A percentile compares a stretch with the other conserved stretches of the same genome.
These are phyloP conservation scores for Saccharomyces hybrid DNA, from an alignment of 1,139 yeast genomes.

Conservation along the genomic window DNA sequence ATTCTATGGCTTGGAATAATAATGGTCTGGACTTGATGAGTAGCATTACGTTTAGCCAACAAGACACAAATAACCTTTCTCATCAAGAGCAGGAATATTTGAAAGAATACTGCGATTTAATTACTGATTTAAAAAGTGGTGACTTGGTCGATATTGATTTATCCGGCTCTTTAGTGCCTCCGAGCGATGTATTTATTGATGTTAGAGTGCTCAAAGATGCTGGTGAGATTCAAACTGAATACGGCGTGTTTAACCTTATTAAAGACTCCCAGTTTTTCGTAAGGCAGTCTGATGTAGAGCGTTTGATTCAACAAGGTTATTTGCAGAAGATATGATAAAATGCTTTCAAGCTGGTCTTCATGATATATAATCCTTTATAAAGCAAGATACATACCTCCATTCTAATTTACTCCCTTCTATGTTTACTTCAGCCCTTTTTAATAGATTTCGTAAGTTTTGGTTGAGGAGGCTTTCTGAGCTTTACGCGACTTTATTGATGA, in stretches of 20 bases:
- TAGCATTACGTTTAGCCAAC: constrained; percentile 23
- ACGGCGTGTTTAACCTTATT: constrained; percentile 91
- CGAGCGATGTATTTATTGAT: constrained; percentile 84
- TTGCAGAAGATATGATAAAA: constrained; percentile 54
- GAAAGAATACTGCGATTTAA: constrained; percentile 59
- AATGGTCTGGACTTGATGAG: constrained; percentile 28
- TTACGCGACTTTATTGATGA: background rate
- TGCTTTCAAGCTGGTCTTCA: background rate
- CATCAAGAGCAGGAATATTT: constrained; percentile 78
- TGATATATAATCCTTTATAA: background rate
- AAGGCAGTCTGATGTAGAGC: constrained; percentile 86
- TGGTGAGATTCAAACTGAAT: constrained; percentile 95
- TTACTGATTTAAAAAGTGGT: constrained; percentile 66
- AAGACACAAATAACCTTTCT: constrained; percentile 38
- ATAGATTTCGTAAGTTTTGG: background rate
- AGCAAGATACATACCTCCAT: background rate
- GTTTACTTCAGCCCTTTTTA: background rate
- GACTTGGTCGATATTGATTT: constrained; percentile 79
- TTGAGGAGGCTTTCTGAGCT: background rate
- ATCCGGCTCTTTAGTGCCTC: constrained; percentile 83
- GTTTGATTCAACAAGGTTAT: constrained; percentile 91
- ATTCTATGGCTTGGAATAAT: constrained; percentile 61
- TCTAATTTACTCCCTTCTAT: background rate
- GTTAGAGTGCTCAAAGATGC: constrained; percentile 91
- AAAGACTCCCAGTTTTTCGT: constrained; percentile 94